Evolutionary conservation across 768 basidiomycete species (phyloP).

Genomic region (Filobasidium floriforme): DNA sequence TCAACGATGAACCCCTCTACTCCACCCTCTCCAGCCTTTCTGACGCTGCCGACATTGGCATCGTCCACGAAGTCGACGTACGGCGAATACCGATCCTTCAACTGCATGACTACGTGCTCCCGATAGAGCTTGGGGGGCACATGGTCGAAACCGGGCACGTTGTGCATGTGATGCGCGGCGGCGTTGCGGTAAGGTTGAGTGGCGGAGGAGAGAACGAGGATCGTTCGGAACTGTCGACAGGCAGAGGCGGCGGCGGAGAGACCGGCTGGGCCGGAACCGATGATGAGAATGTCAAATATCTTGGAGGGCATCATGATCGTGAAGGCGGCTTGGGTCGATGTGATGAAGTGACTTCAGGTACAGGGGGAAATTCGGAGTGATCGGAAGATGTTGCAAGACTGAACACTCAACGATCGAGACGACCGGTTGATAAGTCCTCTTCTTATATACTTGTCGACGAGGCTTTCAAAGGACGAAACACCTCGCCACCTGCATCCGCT

Average conservation of each 20-base stretch:
- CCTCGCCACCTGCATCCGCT: too few species aligned
- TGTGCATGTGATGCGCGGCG: conserved; percentile 12
- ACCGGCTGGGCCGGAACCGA: conserved; percentile 15
- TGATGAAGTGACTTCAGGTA: too few species aligned
- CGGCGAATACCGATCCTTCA: not conserved
- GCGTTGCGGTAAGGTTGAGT: not conserved
- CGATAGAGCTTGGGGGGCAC: not conserved
- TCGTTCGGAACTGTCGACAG: conserved; percentile 7
- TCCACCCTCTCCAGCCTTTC: not conserved
- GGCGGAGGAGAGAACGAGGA: conserved; percentile 5
- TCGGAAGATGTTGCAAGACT: too few species aligned
- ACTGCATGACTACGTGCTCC: not conserved
- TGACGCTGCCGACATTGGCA: not conserved
- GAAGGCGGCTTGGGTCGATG: not conserved
- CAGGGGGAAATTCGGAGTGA: too few species aligned
- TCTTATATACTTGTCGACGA: too few species aligned
- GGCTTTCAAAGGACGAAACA: too few species aligned
- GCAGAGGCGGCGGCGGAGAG: conserved; percentile 9
- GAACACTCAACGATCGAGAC: too few species aligned
- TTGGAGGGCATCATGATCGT: not conserved
- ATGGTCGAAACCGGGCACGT: conserved; percentile 11
- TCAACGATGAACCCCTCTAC: conserved; percentile 5
- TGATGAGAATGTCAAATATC: conserved; percentile 10
- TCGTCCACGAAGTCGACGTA: not conserved
- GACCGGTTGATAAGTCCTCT: too few species aligned